Evolutionary conservation across 2,329 filamentous ascomycete genomes (phyloP), one percentile per base, ranked within the genome.

Genomic region (Aureobasidium leucospermi): DNA sequence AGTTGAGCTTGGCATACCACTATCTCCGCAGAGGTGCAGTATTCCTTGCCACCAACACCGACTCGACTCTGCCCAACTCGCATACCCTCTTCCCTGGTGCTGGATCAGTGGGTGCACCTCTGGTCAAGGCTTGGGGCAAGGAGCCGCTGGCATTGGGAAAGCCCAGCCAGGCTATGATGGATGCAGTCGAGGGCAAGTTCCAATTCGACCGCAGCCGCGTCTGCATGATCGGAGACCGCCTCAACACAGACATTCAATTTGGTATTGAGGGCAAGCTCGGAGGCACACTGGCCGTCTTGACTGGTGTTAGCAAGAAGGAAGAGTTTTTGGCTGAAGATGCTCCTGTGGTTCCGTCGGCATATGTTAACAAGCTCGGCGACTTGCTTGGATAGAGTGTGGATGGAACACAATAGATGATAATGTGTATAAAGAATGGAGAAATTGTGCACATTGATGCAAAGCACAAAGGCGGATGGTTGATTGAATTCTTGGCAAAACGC

Each of bases 131-230:
- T 4, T 76, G 75, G 16, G 81, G 81, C 3, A 75, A 83, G 70
- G 80, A 88, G 67, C 93, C 94, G 0, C 75, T 90, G 34, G 85
- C 89, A 3, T 77, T 97, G 42, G 94, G 94, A 0, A 99, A 99
- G 77, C 94, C 94, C 3, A 96, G 90, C 71, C 91, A 96, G 77
- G 93, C 93, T 4, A 99, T 99, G 94, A 96, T 99, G 93, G 93
- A 97, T 73, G 91, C 94, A 3, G 88, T 99, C 60, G 93, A 97
- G 78, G 93, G 93, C 61, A 96, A 96, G 74, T 96, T 97, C 73
- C 81, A 88, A 65, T 87, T 99, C 58, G 86, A 97, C 72, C 83
- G 92, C 39, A 83, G 81, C 62, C 85, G 85, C 66, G 89, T 94
- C 1, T 97, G 94, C 75, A 99, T 99, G 94, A 83, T 99, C 45